Conservation (phyloP, 2,329 filamentous ascomycete genomes). For the Madurella fahalii region DNA sequence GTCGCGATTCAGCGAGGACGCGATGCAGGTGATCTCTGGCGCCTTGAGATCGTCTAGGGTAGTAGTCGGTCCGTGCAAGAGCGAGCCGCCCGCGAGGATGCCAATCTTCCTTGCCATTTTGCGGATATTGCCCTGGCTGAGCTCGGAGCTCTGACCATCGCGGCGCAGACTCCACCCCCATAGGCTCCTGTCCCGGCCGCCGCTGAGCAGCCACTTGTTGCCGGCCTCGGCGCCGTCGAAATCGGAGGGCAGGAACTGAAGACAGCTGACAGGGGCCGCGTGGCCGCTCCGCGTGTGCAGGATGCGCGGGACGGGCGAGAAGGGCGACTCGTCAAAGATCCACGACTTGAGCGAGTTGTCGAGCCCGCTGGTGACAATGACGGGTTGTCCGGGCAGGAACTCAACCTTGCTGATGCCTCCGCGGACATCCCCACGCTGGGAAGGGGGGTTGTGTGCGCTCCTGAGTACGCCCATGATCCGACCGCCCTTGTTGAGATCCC, state of each 20-base stretch:
- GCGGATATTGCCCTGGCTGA: constrained; percentile 85
- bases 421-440: constrained; percentile 51
- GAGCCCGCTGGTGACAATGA: constrained; percentile 82
- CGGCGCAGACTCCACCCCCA: constrained; percentile 96
- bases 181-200: constrained; percentile 81
- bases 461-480: constrained; percentile 81
- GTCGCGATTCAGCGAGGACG: constrained; percentile 87
- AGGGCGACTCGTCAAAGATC: constrained; percentile 92
- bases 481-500: constrained; percentile 89
- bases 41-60: constrained; percentile 77
- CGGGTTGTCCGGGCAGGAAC: constrained; percentile 83
- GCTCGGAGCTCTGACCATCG: constrained; percentile 87
- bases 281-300: constrained; percentile 86
- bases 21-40: constrained; percentile 86
- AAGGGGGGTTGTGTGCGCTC: constrained; percentile 79
- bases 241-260: constrained; percentile 81
- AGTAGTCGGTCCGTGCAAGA: constrained; percentile 57
- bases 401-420: constrained; percentile 84
- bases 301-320: constrained; percentile 79
- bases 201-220: constrained; percentile 92
- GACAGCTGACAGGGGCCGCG: constrained; percentile 74
- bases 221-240: constrained; percentile 84
- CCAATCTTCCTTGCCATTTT: constrained; percentile 87
- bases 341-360: constrained; percentile 95
- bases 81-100: constrained; percentile 55